phyloP scores from a whole-genome alignment of 108 stramenopile species.

The Cyclostephanos tholiformis region DNA sequence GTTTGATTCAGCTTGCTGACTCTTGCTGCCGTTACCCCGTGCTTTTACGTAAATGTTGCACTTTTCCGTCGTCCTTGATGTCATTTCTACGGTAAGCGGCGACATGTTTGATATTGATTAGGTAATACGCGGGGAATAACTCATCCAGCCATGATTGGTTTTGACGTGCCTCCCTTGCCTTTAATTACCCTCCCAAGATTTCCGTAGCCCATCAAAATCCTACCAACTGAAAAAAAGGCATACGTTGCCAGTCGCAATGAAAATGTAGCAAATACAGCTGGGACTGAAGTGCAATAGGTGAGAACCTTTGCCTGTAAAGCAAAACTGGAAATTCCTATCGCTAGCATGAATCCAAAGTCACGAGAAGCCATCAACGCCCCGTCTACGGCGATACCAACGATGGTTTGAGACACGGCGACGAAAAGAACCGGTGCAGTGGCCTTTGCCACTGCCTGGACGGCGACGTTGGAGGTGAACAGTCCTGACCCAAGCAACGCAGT shows the following conservation, averaged over 20 bases:
- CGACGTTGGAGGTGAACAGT: slow-evolving; percentile 63
- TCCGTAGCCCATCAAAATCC: slow-evolving; percentile 52
- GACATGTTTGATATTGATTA: not conserved
- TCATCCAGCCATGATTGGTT: not conserved
- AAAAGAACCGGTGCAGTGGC: slow-evolving; percentile 69
- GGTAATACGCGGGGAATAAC: not conserved
- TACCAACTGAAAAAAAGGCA: slow-evolving; percentile 43
- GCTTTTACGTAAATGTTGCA: no score
- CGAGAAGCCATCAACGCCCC: slow-evolving; percentile 79
- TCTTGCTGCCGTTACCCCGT: no score
- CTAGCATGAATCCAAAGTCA: slow-evolving; percentile 81
- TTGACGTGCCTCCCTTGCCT: not conserved
- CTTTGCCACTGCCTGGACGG: slow-evolving; percentile 63
- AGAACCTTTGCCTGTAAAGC: slow-evolving; percentile 60
- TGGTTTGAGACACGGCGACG: slow-evolving; percentile 62
- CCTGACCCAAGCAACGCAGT: slow-evolving; percentile 56
- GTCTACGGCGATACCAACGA: slow-evolving; percentile 71
- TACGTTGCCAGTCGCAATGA: slow-evolving; percentile 64
- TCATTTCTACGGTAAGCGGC: no score
- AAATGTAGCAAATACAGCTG: slow-evolving; percentile 62
- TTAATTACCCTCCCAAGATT: slow-evolving; percentile 51
- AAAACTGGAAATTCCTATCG: slow-evolving; percentile 56
- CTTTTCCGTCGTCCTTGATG: no score
- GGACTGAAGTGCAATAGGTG: slow-evolving; percentile 43
- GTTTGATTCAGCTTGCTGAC: not conserved